phyloP scores from a whole-genome alignment of 768 basidiomycete species.

The Tylopilus plumbeoviolaceoides region DNA sequence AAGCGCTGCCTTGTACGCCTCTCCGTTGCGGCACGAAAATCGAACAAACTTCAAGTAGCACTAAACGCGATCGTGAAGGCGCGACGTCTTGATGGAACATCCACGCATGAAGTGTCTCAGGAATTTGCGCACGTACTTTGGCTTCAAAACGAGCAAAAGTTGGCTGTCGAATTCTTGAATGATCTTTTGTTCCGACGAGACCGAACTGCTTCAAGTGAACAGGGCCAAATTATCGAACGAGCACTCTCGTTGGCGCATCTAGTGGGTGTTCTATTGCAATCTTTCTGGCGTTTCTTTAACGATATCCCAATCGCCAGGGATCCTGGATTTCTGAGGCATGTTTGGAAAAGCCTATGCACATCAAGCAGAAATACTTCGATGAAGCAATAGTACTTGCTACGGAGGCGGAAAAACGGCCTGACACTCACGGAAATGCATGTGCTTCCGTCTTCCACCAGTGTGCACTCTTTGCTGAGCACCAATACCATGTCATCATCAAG shows the following conservation, averaged over 20 bases:
- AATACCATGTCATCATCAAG: constrained; percentile 67
- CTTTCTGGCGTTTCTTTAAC: neutral
- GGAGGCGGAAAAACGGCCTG: constrained; percentile 19
- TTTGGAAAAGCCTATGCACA: constrained; percentile 70
- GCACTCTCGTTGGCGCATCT: constrained; percentile 58
- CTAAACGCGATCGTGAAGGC: constrained; percentile 81
- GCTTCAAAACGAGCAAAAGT: constrained; percentile 78
- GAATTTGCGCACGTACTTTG: constrained; percentile 92
- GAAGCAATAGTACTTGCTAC: constrained; percentile 44
- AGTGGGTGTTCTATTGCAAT: constrained; percentile 38
- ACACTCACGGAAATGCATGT: constrained; percentile 28
- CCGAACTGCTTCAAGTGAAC: constrained; percentile 8
- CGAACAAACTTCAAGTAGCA: constrained; percentile 72
- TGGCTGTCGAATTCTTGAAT: constrained; percentile 73
- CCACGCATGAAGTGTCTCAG: constrained; percentile 55
- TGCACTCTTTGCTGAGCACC: constrained; percentile 85
- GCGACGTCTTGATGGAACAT: constrained; percentile 48
- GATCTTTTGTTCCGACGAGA: constrained; percentile 26
- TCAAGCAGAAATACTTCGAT: constrained; percentile 67
- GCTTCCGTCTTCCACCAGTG: constrained; percentile 74
- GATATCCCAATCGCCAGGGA: constrained; percentile 49
- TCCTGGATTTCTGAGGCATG: constrained; percentile 89
- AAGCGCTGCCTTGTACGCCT: constrained; percentile 66
- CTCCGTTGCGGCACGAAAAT: constrained; percentile 65
- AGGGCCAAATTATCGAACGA: constrained; percentile 22